A percentile compares a stretch with the other conserved stretches of the same genome.
phyloP scores from a whole-genome alignment of 305 asterid genomes.

The Fraxinus nigra region DNA sequence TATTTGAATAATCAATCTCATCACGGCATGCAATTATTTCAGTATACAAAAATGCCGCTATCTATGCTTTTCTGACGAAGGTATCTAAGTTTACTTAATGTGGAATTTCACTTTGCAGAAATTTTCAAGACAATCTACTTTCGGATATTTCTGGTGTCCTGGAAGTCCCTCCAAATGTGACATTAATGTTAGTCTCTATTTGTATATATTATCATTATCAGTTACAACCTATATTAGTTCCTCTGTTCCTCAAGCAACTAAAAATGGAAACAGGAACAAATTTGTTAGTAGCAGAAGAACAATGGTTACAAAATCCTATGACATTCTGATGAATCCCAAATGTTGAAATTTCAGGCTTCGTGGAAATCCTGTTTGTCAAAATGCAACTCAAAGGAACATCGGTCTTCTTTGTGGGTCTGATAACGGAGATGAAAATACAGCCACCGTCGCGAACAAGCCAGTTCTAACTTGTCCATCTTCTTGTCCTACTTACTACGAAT shows the following conservation, averaged over 20 bases:
- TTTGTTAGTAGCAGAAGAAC: neutral
- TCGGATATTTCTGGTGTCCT: constrained; percentile 46
- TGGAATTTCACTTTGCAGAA: constrained; percentile 34
- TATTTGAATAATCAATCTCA: neutral
- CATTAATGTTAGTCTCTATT: constrained; percentile 31
- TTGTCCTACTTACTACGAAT: constrained; percentile 18
- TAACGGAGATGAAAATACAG: constrained; percentile 16
- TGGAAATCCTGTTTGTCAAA: constrained; percentile 40
- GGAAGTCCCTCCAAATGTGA: constrained; percentile 36
- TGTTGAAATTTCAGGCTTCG: constrained; percentile 24
- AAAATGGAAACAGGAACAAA: neutral
- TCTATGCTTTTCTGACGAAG: neutral
- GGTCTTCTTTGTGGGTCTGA: constrained; percentile 30
- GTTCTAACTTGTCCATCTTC: constrained; percentile 17
- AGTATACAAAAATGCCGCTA: neutral
- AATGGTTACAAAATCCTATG: neutral
- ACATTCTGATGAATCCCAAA: neutral
- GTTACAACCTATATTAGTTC: neutral
- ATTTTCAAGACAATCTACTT: constrained; percentile 34
- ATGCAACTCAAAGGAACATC: constrained; percentile 34
- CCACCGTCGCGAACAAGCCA: constrained; percentile 26
- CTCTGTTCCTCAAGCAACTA: neutral
- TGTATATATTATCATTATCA: neutral
- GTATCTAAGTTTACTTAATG: constrained; percentile 1
- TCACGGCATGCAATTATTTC: neutral